Conservation (phyloP, 371 early-diverging fungal genomes). For the Mucor mucedo region DNA sequence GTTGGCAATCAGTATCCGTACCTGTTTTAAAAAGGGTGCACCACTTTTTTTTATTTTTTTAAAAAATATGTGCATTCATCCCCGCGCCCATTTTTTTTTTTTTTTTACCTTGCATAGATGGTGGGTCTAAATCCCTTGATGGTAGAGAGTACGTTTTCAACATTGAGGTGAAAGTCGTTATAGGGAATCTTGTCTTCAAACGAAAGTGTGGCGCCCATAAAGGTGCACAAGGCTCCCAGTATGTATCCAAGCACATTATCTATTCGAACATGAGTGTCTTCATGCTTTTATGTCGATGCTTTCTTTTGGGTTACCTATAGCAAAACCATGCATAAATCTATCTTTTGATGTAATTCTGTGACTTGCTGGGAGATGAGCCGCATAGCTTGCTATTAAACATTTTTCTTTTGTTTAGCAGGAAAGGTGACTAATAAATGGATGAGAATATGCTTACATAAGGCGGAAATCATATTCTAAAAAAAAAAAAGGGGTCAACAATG, state of each 20-base stretch:
- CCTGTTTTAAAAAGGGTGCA: slow-evolving; percentile 24
- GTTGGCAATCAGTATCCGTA: slow-evolving; percentile 20
- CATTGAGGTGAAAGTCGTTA: slow-evolving; percentile 54
- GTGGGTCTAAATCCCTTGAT: slow-evolving; percentile 68
- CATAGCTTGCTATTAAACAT: slow-evolving; percentile 11
- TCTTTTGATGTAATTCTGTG: slow-evolving; percentile 27
- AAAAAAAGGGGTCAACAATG: neutral
- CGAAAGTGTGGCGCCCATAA: slow-evolving; percentile 66
- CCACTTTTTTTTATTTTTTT: slow-evolving; percentile 9
- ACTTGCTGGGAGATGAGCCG: slow-evolving; percentile 13
- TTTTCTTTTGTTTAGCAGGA: neutral
- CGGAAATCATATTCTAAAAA: slow-evolving; percentile 30
- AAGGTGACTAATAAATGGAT: neutral
- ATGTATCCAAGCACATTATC: slow-evolving; percentile 26
- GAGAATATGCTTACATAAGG: slow-evolving; percentile 24
- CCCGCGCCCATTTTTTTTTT: neutral
- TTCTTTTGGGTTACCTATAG: slow-evolving; percentile 14
- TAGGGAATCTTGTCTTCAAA: slow-evolving; percentile 73
- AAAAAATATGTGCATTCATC: neutral
- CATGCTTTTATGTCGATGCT: neutral
- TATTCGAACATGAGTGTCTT: neutral
- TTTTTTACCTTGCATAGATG: slow-evolving; percentile 56
- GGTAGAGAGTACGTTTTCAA: slow-evolving; percentile 2
- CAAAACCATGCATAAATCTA: slow-evolving; percentile 24
- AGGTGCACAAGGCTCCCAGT: slow-evolving; percentile 25